Base-by-base conservation (phyloP, 2,329 filamentous ascomycete genomes). In the Alternaria novae-zelandiae region DNA sequence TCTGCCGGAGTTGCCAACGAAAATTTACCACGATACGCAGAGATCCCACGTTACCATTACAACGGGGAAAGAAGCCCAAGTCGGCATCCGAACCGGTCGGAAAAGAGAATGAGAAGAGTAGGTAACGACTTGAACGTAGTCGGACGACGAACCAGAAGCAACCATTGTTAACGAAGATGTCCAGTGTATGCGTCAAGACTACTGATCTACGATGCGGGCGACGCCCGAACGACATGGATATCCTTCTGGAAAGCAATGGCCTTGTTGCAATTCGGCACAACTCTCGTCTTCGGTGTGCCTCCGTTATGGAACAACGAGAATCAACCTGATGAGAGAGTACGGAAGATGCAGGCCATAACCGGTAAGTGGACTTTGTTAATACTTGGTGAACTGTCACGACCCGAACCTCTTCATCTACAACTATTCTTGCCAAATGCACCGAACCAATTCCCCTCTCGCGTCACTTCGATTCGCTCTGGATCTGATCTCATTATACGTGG, bases 171-270 rank as follows among this genome's bases (percentile, higher is more conserved):
- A 49, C 67, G 23, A 13, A 21, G 4, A 8, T 6, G 0, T 26
- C 65, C 65, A 71, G 66, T 76, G 74, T 71, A 75, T 70, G 51
- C 68, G 51, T 64, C 70, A 58, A 59, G 65, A 13, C 65, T 81
- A 7, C 58, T 77, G 47, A 79, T 81, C 25, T 81, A 81, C 57
- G 72, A 80, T 67, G 77, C 79, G 8, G 79, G 79, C 30, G 74
- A 78, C 21, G 72, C 74, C 11, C 77, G 78, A 41, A 77, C 76
- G 8, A 70, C 76, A 5, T 80, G 70, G 67, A 73, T 81, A 15
- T 70, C 70, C 17, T 78, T 79, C 56, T 78, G 76, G 74, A 81
- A 81, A 65, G 73, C 74, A 25, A 73, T 74, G 46, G 75, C 76
- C 4, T 36, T 81, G 28, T 65, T 79, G 25, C 73, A 80, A 28